Base-by-base conservation (phyloP, 192 early-diverging fungal species). In the Coemansia sp. region DNA sequence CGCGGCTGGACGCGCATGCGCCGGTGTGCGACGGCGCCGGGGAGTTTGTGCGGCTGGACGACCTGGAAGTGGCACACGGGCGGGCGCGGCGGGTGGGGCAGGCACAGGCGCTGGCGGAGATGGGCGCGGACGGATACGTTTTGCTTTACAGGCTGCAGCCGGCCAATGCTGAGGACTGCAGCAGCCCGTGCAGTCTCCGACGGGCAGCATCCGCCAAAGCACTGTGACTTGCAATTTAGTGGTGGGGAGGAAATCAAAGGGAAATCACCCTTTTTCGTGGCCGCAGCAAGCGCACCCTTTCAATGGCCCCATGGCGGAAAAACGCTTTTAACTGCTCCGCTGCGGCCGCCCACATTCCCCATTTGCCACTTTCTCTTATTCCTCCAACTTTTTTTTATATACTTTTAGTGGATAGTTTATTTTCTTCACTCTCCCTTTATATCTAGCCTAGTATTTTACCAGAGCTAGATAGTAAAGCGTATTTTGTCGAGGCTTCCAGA, bases 121-220 rank as follows among this genome's bases (percentile, higher is more conserved):
- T 79, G 11, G 60, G 59, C 17, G 49, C 57, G 14, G 81, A 84
- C 62, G 85, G 77, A 0, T 88, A 88, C 51, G 66, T 88, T 36
- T 62, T 86, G 23, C 86, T 86, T 47, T 88, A 88, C 50, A 83
- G 79, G 26, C 67, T 88, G 26, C 78, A 85, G 51, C 71, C 51
- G 5, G 55, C 48, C 38, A 56, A 53, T 20, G 26, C 39, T 16
- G 39, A 38, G 0, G 64, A 14, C 28, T 12, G 31, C 23, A 32
- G 26, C 23, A 16, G 39, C 28, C 21, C 39, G 37, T 40, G 47
- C 28, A 41, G 38, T 51, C 48, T 10, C 30, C 48, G 48, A 0
- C 48, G 48, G 2, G 28, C 30, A 34, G 31, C 45, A 47, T 28
- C 43, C 18, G 23, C 43, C 17, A 45, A 45, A 23, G 23, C 20